A percentile compares a stretch with the other conserved stretches of the same genome.
These are phyloP conservation scores for Fusarium sp. DNA, from an alignment of 2,329 filamentous ascomycete genomes.

Conservation along the genomic window DNA sequence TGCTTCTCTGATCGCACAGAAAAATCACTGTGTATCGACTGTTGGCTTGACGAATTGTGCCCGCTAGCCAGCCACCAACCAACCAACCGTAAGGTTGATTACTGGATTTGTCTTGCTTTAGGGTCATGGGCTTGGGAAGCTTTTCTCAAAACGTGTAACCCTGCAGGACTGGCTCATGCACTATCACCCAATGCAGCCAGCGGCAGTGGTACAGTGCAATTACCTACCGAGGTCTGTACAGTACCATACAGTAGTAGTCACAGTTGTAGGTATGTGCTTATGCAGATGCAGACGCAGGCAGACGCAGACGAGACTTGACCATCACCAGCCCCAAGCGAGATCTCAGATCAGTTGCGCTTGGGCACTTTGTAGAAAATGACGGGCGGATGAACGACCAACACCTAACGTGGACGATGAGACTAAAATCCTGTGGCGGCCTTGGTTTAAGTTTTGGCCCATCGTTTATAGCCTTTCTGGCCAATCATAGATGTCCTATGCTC, in stretches of 20 bases:
- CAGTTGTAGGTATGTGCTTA: not conserved
- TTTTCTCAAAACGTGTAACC: constrained; percentile 38
- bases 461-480: not conserved
- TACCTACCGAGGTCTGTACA: not conserved
- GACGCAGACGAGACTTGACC: constrained; percentile 37
- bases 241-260: not conserved
- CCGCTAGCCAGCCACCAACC: constrained; percentile 10
- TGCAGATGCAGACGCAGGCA: not conserved
- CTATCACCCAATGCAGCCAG: constrained; percentile 34
- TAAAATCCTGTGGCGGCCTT: constrained; percentile 16
- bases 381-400: not conserved
- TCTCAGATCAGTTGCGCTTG: constrained; percentile 36
- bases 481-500: constrained; percentile 4
- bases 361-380: constrained; percentile 36
- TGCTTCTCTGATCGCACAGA: not conserved
- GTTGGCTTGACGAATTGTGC: constrained; percentile 19
- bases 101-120: constrained; percentile 23
- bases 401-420: constrained; percentile 25
- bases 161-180: constrained; percentile 36
- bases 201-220: not conserved
- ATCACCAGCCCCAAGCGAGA: constrained; percentile 37
- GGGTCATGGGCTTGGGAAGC: constrained; percentile 24
- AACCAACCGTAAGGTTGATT: constrained; percentile 8
- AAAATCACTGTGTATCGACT: not conserved
- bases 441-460: constrained; percentile 17